Base-by-base conservation (phyloP, 2,329 filamentous ascomycete genomes). In the Paecilomyces formosus region DNA sequence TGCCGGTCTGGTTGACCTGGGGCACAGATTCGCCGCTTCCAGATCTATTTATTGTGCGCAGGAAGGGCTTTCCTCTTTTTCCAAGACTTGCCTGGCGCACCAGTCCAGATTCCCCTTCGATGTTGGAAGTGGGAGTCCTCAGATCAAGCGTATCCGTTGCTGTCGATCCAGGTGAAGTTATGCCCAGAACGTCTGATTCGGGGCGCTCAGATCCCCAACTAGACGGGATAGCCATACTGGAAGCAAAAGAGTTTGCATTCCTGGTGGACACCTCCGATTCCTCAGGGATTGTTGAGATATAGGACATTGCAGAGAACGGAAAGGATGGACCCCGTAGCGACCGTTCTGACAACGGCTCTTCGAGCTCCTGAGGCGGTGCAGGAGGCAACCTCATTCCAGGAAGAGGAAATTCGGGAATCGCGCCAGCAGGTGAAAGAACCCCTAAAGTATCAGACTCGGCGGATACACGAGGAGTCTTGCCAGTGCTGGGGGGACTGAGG, bases 281-380 rank as follows among this genome's bases (percentile, higher is more conserved):
- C 70, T 92, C 89, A 0, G 86, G 87, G 56, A 92, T 92, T 0
- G 89, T 88, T 0, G 88, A 88, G 26, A 92, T 87, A 60, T 81
- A 87, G 0, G 87, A 88, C 62, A 81, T 83, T 2, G 87, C 73
- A 30, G 73, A 71, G 59, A 76, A 88, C 65, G 88, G 87, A 60
- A 68, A 65, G 58, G 69, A 68, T 33, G 63, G 65, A n/a, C 69
- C 72, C 54, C 72, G 69, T 45, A 72, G 68, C 24, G 68, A 62
- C 50, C 57, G 62, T 15, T 45, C n/a, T 18, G 39, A 45, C 18
- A 21, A 45, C 6, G 18, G 18, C 6, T 45, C 39, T 45, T 45
- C 15, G 6, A n/a, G n/a, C 15, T 8, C 15, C n/a, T 18, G 39
- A 45, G 18, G 7, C 9, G 39, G 39, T 18, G 13, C 4, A 18